Evolutionary conservation across 108 stramenopile genomes (phyloP).

Genomic region (Nitzschia putrida): DNA sequence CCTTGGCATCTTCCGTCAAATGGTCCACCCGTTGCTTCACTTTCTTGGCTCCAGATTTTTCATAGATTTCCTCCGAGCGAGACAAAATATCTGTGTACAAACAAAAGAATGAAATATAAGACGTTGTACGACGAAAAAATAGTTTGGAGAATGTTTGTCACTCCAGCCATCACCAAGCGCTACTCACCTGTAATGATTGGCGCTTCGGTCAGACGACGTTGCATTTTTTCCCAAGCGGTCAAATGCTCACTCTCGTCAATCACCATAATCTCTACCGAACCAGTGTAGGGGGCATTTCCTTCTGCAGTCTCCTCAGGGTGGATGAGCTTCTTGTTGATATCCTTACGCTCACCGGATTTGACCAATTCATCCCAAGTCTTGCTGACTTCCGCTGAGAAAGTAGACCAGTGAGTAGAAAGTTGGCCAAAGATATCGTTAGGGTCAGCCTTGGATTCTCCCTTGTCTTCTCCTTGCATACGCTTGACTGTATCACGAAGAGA

Average conservation of each 20-base stretch:
- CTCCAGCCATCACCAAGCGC: too few relatives aligned
- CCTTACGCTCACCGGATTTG: constrained; percentile 65
- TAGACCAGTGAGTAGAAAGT: constrained; percentile 27
- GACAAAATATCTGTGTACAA: constrained; percentile 54
- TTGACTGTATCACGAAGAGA: constrained; percentile 37
- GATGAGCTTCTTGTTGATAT: constrained; percentile 82
- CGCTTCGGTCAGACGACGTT: constrained; percentile 85
- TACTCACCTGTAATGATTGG: constrained; percentile 87
- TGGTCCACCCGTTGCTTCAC: constrained; percentile 72
- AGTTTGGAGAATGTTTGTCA: not conserved
- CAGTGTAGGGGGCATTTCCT: constrained; percentile 78
- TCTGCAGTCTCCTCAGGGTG: constrained; percentile 55
- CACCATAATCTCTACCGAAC: constrained; percentile 84
- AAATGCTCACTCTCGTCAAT: constrained; percentile 90
- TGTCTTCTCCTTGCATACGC: constrained; percentile 29
- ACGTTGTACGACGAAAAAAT: not conserved
- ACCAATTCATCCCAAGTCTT: constrained; percentile 83
- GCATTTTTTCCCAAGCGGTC: constrained; percentile 93
- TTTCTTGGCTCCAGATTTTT: constrained; percentile 80
- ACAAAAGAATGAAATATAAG: not conserved
- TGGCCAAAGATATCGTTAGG: constrained; percentile 25
- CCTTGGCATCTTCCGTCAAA: constrained; percentile 81
- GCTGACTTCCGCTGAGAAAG: constrained; percentile 56
- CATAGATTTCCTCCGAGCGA: constrained; percentile 59
- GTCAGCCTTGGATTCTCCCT: constrained; percentile 2